phyloP scores from a whole-genome alignment of 2,329 filamentous ascomycete genomes.

The Apiospora hydei region DNA sequence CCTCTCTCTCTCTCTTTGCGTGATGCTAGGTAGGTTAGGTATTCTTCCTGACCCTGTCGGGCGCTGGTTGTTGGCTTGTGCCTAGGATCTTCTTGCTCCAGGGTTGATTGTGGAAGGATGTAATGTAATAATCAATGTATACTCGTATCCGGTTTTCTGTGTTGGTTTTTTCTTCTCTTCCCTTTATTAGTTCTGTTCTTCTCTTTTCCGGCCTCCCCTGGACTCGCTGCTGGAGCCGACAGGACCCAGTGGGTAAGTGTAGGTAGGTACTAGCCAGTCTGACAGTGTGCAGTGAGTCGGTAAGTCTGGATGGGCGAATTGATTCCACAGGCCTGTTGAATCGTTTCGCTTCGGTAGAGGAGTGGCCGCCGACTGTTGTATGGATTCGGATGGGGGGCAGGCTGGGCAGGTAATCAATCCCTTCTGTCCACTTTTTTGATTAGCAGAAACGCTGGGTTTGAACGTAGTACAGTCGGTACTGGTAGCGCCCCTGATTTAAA shows the following conservation, averaged over 20 bases:
- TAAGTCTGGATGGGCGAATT: background rate
- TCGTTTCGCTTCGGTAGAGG: slow-evolving; percentile 11
- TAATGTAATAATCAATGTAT: slow-evolving; percentile 16
- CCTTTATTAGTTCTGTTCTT: background rate
- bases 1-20: background rate
- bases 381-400: slow-evolving; percentile 16
- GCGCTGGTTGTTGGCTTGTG: slow-evolving; percentile 11
- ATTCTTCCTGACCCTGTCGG: slow-evolving; percentile 9
- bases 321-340: slow-evolving; percentile 9
- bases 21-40: slow-evolving; percentile 1
- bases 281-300: slow-evolving; percentile 16
- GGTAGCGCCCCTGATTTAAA: slow-evolving; percentile 12
- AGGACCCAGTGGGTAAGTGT: slow-evolving; percentile 9
- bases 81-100: slow-evolving; percentile 7
- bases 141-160: background rate
- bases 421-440: slow-evolving; percentile 22
- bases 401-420: slow-evolving; percentile 14
- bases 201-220: background rate
- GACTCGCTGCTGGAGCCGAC: background rate
- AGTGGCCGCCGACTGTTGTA: slow-evolving; percentile 15
- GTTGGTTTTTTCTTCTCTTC: background rate
- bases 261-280: background rate
- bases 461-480: slow-evolving; percentile 4
- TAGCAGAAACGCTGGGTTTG: slow-evolving; percentile 17
- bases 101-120: slow-evolving; percentile 15